Base-by-base conservation (phyloP, 345 rosid genomes). In the Arabidopsis arenosa region DNA sequence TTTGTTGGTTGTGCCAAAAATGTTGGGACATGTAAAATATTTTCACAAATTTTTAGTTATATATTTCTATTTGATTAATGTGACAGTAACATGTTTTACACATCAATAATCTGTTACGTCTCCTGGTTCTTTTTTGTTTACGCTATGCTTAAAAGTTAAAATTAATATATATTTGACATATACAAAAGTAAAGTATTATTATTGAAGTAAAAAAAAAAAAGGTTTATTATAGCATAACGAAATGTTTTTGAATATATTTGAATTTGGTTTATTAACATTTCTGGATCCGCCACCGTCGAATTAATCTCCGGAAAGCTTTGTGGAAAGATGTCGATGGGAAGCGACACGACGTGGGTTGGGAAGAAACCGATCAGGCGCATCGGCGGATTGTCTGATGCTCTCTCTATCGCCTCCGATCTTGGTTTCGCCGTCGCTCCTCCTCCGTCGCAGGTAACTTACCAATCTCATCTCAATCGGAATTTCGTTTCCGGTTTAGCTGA, bases 351-450 rank as follows among this genome's bases (percentile, higher is more conserved):
- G 11, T 95, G 99, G 99, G 99, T 95, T 0, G 96, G 97, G 58
- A 92, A 87, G 83, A 95, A 90, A 72, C 97, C 97, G 35, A 75
- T 90, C 40, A 80, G 99, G 55, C 96, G 99, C 45, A 95, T 95
- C 80, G 97, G 99, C 15, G 99, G 99, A 37, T 89, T 95, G 83
- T 86, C 93, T 49, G 98, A 95, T 78, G 99, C 99, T 10, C 97
- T 95, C 72, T 90, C 99, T 78, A 90, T 95, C 59, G 98, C 99
- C 48, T 80, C 97, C 80, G 99, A 95, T 80, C 99, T 95, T 49
- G 98, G 99, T 32, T 95, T 82, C 81, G 75, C 97, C 15, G 91
- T 92, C 73, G 79, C 95, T 9, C 80, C 91, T 57, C 85, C 93
- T 62, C 89, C 93, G 56, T 86, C 98, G 6, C 96, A 90, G 90